Evolutionary conservation across 441 rosid genomes (phyloP).

Genomic region (Breynia disticha): DNA sequence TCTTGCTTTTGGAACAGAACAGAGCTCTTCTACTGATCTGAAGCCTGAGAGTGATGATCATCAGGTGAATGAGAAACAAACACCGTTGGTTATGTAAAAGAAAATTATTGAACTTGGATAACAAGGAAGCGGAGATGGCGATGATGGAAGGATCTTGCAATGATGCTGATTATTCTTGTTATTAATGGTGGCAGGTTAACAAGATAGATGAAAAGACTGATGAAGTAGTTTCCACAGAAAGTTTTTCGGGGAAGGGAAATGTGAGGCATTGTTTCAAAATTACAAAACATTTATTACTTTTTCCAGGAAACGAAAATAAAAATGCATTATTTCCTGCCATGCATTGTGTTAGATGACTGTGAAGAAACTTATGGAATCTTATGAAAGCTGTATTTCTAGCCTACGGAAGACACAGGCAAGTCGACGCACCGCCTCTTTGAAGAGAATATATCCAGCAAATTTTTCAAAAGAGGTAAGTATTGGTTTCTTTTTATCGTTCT

Average conservation of each 20-base stretch:
- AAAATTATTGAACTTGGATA: background rate
- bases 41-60: constrained; percentile 39
- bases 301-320: background rate
- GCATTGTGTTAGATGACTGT: constrained; percentile 54
- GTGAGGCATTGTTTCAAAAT: constrained; percentile 30
- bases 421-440: constrained; percentile 60
- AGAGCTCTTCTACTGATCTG: constrained; percentile 36
- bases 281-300: constrained; percentile 3
- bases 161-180: constrained; percentile 8
- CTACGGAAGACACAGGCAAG: constrained; percentile 51
- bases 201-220: constrained; percentile 26
- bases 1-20: constrained; percentile 38
- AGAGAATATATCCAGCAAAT: constrained; percentile 78
- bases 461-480: constrained; percentile 66
- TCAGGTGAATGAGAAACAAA: constrained; percentile 41
- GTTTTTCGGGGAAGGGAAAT: constrained; percentile 35
- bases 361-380: constrained; percentile 49
- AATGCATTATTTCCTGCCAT: too few species aligned
- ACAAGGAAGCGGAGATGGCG: too few species aligned
- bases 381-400: constrained; percentile 60
- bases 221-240: constrained; percentile 24
- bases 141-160: too few species aligned
- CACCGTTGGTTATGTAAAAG: constrained; percentile 7
- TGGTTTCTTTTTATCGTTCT: background rate
- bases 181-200: constrained; percentile 25